Percentiles rank a stretch among this genome's conserved stretches.
These are phyloP conservation scores for Bolboschoenus planiculmis DNA, from an alignment of 176 grass and related monocot species.

Conservation along the genomic window DNA sequence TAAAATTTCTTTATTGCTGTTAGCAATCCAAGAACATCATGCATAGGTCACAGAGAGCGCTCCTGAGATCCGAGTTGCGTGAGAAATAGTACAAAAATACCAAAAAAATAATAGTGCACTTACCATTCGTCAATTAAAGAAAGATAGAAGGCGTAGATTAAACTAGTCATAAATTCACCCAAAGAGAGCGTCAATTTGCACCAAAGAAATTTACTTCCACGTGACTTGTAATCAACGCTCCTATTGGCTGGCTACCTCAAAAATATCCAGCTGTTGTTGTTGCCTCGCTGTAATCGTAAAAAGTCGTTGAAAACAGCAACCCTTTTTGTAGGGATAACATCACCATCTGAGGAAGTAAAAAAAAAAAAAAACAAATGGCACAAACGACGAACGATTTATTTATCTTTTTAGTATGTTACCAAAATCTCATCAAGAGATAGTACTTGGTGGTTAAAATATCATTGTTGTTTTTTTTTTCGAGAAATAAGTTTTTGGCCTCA, in stretches of 20 bases:
- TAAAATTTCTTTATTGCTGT: background rate
- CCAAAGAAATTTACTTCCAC: background rate
- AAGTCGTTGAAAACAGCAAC: slow-evolving; percentile 2
- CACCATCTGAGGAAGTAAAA: background rate
- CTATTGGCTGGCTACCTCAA: background rate
- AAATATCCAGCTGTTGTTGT: background rate
- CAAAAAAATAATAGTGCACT: background rate
- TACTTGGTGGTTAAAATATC: background rate
- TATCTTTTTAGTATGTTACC: background rate
- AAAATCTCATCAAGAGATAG: background rate
- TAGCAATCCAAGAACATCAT: slow-evolving; percentile 8
- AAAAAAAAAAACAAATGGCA: background rate
- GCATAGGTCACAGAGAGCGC: background rate
- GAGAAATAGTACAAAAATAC: background rate
- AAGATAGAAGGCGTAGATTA: background rate
- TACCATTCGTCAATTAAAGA: background rate
- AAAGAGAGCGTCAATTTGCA: background rate
- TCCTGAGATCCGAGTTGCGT: background rate
- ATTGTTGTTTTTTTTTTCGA: background rate
- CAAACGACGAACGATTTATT: background rate
- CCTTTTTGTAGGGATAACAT: background rate
- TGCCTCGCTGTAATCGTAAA: background rate
- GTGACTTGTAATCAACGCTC: background rate
- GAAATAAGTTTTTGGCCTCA: background rate
- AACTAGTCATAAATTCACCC: background rate